Conservation (phyloP, 345 rosid genomes). For the Arabidopsis arenosa region DNA sequence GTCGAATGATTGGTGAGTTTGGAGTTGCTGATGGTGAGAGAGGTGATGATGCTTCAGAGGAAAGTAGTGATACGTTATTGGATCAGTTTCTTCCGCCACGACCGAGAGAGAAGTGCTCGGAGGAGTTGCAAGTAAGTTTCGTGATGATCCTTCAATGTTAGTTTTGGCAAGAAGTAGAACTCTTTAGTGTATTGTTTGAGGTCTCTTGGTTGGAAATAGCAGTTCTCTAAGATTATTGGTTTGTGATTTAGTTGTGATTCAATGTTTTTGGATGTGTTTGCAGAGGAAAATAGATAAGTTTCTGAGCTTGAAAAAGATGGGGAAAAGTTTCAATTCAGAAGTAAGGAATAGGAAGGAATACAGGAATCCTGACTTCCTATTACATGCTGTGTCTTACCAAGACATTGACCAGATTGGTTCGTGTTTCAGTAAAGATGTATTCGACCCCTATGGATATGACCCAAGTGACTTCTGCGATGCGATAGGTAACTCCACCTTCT, state of each 20-base stretch:
- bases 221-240: constrained; percentile 5
- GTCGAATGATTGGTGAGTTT: constrained; percentile 45
- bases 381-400: constrained; percentile 93
- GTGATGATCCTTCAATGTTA: not conserved
- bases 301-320: constrained; percentile 73
- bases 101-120: constrained; percentile 70
- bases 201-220: constrained; percentile 11
- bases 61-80: constrained; percentile 56
- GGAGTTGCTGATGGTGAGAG: constrained; percentile 54
- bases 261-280: constrained; percentile 33
- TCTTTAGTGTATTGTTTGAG: not conserved
- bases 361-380: constrained; percentile 89
- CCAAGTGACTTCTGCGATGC: constrained; percentile 78
- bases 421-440: constrained; percentile 91
- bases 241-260: not conserved
- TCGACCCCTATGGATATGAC: constrained; percentile 93
- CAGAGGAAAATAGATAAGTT: constrained; percentile 86
- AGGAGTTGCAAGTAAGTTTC: constrained; percentile 78
- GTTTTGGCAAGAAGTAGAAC: not conserved
- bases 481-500: constrained; percentile 61
- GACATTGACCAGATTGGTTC: constrained; percentile 93
- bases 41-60: constrained; percentile 46
- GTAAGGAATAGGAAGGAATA: constrained; percentile 95
- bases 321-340: constrained; percentile 95
- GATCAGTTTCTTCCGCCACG: constrained; percentile 76